Base-by-base conservation (phyloP, 805 yeast species). In the Candida ulmi region DNA sequence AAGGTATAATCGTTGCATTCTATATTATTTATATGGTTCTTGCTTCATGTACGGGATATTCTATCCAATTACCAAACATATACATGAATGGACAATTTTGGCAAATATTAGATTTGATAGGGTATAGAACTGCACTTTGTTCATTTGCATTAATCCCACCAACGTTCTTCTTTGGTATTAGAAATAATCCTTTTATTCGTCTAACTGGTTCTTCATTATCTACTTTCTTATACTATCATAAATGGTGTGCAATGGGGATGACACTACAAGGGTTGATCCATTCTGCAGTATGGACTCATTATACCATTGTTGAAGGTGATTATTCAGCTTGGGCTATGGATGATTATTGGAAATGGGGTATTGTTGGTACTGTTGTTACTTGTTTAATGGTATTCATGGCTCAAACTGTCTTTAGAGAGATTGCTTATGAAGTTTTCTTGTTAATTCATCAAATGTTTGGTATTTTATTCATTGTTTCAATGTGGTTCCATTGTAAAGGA, bases 151-250 rank as follows among this genome's bases (percentile, higher is more conserved):
- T 78, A 36, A 66, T 80, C 41, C 91, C 93, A 1, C 55, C 72
- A 7, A 55, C 78, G 15, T 72, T 76, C 43, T 60, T 83, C 40
- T 80, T 84, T 58, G 86, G 87, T 5, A 82, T 83, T 24, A 66
- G 93, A 51, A 86, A 85, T 57, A 85, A 83, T 52, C 76, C 86
- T 17, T 65, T 85, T 52, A 71, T 74, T 45, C 64, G 62, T 54
- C 39, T 80, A 5, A 72, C 88, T 1, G 87, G 90, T 3, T 69
- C 84, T 66, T 58, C 78, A 0, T 25, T 50, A 12, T 62, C 78
- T 12, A 69, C 82, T 2, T 83, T 85, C 61, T 67, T 76, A 50
- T 61, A 67, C 23, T 74, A 73, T 52, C 95, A 87, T 60, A 79
- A 71, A 56, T 79, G 86, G 83, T 59, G 71, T 34, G 82, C 84